Evolutionary conservation across 139 green algal species (phyloP).

Genomic region (Zygnema circumcarinatum): DNA sequence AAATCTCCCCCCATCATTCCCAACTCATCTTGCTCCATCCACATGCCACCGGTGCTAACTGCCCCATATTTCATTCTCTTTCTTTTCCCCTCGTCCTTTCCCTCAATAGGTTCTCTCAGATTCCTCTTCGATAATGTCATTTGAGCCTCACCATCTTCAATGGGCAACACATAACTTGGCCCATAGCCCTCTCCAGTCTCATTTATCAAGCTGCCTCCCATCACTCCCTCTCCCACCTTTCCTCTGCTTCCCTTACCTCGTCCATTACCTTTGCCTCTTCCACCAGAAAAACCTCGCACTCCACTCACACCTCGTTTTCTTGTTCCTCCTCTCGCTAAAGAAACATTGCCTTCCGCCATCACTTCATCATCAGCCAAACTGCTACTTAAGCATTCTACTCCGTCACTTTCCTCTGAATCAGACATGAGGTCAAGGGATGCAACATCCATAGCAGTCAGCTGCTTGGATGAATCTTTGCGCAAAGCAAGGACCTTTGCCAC

Average conservation of each 20-base stretch:
- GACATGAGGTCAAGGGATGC: neutral
- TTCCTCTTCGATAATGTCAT: neutral
- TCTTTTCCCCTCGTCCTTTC: neutral
- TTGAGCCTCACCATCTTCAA: neutral
- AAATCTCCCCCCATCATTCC: neutral
- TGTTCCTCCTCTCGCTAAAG: neutral
- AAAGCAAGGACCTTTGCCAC: neutral
- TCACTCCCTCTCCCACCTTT: neutral
- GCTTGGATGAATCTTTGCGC: neutral
- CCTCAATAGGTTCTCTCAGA: neutral
- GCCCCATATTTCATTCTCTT: neutral
- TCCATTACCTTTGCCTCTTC: neutral
- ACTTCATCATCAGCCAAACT: neutral
- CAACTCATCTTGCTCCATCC: neutral
- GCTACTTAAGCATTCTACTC: neutral
- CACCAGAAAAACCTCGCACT: neutral
- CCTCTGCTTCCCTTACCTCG: neutral
- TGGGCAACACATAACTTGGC: neutral
- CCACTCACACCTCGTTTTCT: neutral
- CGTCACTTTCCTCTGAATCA: neutral
- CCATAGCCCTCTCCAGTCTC: neutral
- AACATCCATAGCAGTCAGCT: neutral
- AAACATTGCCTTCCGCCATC: neutral
- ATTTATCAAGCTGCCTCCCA: neutral
- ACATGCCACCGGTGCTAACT: neutral